Conservation (phyloP, 371 early-diverging fungal species). For the Mycotypha africana region DNA sequence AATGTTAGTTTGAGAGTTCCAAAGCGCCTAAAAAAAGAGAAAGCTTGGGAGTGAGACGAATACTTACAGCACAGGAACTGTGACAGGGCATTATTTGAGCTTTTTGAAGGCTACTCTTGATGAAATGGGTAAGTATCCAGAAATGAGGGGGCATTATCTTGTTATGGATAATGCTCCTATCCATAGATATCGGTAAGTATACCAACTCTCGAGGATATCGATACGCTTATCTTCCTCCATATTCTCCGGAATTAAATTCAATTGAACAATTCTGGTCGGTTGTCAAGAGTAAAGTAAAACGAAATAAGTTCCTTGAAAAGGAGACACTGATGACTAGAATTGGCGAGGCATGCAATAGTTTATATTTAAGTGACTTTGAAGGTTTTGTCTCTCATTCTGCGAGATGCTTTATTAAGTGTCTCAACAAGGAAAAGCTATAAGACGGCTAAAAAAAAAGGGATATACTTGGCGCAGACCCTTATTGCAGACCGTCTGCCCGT, state of each 20-base stretch:
- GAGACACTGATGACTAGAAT: slow-evolving; percentile 7
- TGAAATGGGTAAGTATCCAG: slow-evolving; percentile 1
- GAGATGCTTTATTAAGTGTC: too few species aligned
- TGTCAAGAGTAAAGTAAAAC: slow-evolving; percentile 13
- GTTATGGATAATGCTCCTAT: slow-evolving; percentile 1
- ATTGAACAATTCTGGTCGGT: slow-evolving; percentile 14
- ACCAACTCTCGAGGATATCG: slow-evolving; percentile 2
- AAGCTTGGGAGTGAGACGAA: neutral
- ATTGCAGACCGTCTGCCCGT: too few species aligned
- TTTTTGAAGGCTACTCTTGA: slow-evolving; percentile 1
- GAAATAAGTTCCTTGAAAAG: slow-evolving; percentile 1
- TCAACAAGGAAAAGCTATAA: too few species aligned
- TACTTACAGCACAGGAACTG: neutral
- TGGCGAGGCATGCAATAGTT: slow-evolving; percentile 1
- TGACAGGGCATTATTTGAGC: slow-evolving; percentile 5
- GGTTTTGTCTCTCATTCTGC: neutral
- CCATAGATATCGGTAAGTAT: slow-evolving; percentile 8
- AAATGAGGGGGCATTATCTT: neutral
- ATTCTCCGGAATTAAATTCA: slow-evolving; percentile 11
- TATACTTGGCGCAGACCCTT: too few species aligned
- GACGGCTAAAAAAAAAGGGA: too few species aligned
- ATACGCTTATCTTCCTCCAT: slow-evolving; percentile 10
- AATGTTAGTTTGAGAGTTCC: neutral
- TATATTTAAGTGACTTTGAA: neutral
- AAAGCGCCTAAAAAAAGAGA: neutral